Conservation (phyloP, 257 asterid species). For the Asclepias syriaca region DNA sequence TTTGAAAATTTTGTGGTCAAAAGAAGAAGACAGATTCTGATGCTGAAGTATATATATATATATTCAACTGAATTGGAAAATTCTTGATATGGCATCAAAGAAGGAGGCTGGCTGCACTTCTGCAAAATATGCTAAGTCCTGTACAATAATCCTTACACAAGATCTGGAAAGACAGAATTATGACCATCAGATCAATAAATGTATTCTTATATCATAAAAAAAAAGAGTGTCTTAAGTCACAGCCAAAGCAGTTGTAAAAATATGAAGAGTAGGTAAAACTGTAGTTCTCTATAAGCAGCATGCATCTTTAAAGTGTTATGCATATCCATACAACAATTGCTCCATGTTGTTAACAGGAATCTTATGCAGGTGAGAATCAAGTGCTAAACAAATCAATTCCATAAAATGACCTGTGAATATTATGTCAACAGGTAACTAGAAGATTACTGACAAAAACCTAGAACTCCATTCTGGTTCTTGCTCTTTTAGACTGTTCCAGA, state of each 20-base stretch:
- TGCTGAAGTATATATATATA: not conserved
- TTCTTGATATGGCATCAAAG: not conserved
- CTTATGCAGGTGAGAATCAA: not conserved
- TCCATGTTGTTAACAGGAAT: not conserved
- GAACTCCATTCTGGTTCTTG: not conserved
- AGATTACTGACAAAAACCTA: not conserved
- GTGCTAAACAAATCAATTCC: not conserved
- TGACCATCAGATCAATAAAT: not conserved
- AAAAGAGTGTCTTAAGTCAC: not conserved
- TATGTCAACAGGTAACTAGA: not conserved
- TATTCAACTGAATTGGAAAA: conserved; percentile 5
- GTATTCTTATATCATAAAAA: not conserved
- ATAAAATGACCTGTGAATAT: not conserved
- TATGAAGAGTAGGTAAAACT: too few relatives aligned
- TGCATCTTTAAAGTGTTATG: not conserved
- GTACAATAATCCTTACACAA: not conserved
- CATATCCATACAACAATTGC: not conserved
- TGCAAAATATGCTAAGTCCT: not conserved
- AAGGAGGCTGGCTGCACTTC: not conserved
- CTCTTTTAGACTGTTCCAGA: not conserved
- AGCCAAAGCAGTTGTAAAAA: not conserved
- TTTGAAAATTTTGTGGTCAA: not conserved
- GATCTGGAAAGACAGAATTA: not conserved
- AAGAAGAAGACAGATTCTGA: not conserved
- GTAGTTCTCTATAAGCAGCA: not conserved